A percentile compares a stretch with the other conserved stretches of the same genome.
Conservation (phyloP, 371 early-diverging fungal genomes). For the Zopfochytrium polystomum region DNA sequence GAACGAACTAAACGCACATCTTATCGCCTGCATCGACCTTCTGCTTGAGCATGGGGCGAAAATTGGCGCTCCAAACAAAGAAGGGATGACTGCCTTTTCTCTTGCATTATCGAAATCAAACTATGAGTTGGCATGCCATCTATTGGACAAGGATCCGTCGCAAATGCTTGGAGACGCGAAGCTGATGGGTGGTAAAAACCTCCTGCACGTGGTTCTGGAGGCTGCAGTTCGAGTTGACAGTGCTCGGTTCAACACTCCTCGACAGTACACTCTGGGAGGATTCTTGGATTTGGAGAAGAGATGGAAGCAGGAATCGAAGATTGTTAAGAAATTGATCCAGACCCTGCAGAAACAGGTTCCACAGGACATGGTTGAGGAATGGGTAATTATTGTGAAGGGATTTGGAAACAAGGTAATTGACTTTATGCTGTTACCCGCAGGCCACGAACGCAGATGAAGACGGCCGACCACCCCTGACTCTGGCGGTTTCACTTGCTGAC, state of each 20-base stretch:
- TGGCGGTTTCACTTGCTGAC: too few relatives aligned
- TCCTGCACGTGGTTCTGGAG: conserved; percentile 7
- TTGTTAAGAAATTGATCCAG: too few relatives aligned
- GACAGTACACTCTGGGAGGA: too few relatives aligned
- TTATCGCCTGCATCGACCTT: conserved; percentile 16
- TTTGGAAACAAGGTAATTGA: too few relatives aligned
- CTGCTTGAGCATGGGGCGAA: conserved; percentile 43
- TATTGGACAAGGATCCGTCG: conserved; percentile 16
- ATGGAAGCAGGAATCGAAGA: too few relatives aligned
- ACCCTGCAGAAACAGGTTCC: too few relatives aligned
- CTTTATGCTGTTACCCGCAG: too few relatives aligned
- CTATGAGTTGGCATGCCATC: not conserved
- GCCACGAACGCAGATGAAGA: too few relatives aligned
- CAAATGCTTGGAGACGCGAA: conserved; percentile 2
- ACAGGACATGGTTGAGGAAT: too few relatives aligned
- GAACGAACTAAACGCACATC: not conserved
- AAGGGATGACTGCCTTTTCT: conserved; percentile 48
- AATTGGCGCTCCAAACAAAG: conserved; percentile 28
- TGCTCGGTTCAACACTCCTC: not conserved
- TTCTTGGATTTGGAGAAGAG: too few relatives aligned
- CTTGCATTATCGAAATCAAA: conserved; percentile 30
- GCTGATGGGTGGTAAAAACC: conserved; percentile 1
- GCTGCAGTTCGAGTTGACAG: conserved; percentile 8
- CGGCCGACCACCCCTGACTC: too few relatives aligned
- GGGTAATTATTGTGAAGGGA: too few relatives aligned